phyloP scores from a whole-genome alignment of 1,139 yeast genomes.

The Suhomyces wounanorum region DNA sequence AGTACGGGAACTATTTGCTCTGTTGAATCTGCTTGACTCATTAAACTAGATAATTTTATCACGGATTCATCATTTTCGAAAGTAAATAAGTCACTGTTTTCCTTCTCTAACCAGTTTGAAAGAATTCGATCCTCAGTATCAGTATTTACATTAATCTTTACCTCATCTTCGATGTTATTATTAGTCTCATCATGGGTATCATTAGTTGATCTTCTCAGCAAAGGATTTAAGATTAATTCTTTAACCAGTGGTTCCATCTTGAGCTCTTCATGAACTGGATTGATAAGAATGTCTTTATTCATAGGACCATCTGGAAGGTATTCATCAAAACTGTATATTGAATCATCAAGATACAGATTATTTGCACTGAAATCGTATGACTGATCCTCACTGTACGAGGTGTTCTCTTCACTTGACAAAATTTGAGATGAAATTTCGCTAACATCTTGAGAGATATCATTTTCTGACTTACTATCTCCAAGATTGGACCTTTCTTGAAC shows the following conservation, averaged over 20 bases:
- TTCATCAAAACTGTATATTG: slow-evolving; percentile 9
- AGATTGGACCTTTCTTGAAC: too few relatives aligned
- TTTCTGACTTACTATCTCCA: too few relatives aligned
- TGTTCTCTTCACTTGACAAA: background rate
- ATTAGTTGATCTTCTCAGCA: slow-evolving; percentile 12
- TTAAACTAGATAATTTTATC: background rate
- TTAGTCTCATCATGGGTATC: slow-evolving; percentile 6
- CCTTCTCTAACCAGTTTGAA: slow-evolving; percentile 12
- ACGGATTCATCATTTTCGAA: slow-evolving; percentile 1
- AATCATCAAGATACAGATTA: slow-evolving; percentile 9
- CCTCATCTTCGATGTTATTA: background rate
- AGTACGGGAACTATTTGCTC: slow-evolving; percentile 3
- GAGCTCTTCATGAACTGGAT: slow-evolving; percentile 17
- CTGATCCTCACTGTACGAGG: background rate
- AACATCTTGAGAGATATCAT: background rate
- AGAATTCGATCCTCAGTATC: background rate
- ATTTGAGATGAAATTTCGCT: background rate
- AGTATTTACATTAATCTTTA: background rate
- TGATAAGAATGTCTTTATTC: slow-evolving; percentile 1
- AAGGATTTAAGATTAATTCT: slow-evolving; percentile 13
- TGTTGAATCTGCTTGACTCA: background rate
- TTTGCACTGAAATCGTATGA: background rate
- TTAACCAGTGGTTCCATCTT: slow-evolving; percentile 14
- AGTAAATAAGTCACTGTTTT: slow-evolving; percentile 10
- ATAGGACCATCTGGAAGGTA: background rate